Evolutionary conservation across 495 filamentous ascomycete species (phyloP).

Genomic region (Penicillium roqueforti): DNA sequence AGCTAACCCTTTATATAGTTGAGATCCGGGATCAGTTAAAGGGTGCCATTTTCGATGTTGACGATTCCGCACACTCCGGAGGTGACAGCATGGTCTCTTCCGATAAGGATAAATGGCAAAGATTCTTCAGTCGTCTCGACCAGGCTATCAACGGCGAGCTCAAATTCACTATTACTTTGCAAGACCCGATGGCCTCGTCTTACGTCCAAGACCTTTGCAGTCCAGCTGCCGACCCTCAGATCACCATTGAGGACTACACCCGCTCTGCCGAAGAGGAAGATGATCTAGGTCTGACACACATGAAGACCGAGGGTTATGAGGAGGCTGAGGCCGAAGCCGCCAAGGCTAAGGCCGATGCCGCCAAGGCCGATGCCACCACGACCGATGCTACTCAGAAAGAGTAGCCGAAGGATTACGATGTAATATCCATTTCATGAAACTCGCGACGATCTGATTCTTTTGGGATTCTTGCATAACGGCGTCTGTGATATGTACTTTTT

Average conservation of each 20-base stretch:
- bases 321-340: slow-evolving; percentile 27
- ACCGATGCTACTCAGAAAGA: slow-evolving; percentile 15
- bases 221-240: slow-evolving; percentile 70
- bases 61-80: slow-evolving; percentile 47
- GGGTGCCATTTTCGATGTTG: slow-evolving; percentile 77
- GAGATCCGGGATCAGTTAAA: slow-evolving; percentile 87
- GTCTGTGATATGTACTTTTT: slow-evolving; percentile 18
- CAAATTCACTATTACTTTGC: slow-evolving; percentile 80
- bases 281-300: slow-evolving; percentile 81
- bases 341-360: slow-evolving; percentile 15
- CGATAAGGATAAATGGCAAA: slow-evolving; percentile 66
- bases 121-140: slow-evolving; percentile 73
- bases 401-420: slow-evolving; percentile 10
- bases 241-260: slow-evolving; percentile 78
- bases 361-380: slow-evolving; percentile 13
- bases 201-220: slow-evolving; percentile 86
- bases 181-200: slow-evolving; percentile 83
- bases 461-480: slow-evolving; percentile 19
- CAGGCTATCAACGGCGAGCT: slow-evolving; percentile 75
- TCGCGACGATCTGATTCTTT: slow-evolving; percentile 20
- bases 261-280: slow-evolving; percentile 89
- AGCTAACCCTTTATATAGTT: slow-evolving; percentile 53
- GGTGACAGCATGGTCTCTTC: slow-evolving; percentile 68
- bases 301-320: slow-evolving; percentile 88
- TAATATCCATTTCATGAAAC: slow-evolving; percentile 28